Conservation (phyloP, 2,329 filamentous ascomycete species). For the Neonectria neomacrospora region DNA sequence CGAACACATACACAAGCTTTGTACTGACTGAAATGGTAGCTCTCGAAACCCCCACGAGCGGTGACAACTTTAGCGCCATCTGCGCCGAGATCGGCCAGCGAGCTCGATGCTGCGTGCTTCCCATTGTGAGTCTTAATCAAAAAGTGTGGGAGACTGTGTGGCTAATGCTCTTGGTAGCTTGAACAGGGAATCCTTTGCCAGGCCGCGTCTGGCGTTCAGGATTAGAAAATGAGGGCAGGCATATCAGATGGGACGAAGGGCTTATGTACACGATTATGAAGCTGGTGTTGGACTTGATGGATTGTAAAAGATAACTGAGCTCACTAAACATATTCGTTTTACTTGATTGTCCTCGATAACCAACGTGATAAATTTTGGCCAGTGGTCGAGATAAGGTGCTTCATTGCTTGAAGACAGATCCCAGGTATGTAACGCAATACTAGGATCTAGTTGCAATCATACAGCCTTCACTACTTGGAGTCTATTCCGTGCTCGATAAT, state of each 20-base stretch:
- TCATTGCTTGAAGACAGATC: no score
- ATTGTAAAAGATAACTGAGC: not conserved
- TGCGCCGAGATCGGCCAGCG: slow-evolving; percentile 63
- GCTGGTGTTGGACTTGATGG: not conserved
- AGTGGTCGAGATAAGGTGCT: no score
- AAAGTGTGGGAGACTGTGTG: accelerated
- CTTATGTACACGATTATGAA: not conserved
- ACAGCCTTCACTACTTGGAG: not conserved
- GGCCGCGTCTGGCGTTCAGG: slow-evolving; percentile 46
- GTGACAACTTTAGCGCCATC: slow-evolving; percentile 56
- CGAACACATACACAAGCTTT: accelerated
- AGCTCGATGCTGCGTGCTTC: slow-evolving; percentile 67
- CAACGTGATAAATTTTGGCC: no score
- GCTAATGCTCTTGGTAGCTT: slow-evolving; percentile 27
- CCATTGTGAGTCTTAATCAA: slow-evolving; percentile 49
- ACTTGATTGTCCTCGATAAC: no score
- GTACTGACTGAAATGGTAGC: slow-evolving; percentile 33
- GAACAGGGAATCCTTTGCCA: slow-evolving; percentile 52
- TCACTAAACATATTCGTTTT: not conserved
- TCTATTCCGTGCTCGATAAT: not conserved
- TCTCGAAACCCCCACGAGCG: slow-evolving; percentile 48
- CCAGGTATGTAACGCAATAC: no score
- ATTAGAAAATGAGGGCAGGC: slow-evolving; percentile 25
- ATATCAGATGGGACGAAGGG: not conserved
- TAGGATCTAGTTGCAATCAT: not conserved